phyloP scores from a whole-genome alignment of 805 yeast species.

The Yarrowia sp. region DNA sequence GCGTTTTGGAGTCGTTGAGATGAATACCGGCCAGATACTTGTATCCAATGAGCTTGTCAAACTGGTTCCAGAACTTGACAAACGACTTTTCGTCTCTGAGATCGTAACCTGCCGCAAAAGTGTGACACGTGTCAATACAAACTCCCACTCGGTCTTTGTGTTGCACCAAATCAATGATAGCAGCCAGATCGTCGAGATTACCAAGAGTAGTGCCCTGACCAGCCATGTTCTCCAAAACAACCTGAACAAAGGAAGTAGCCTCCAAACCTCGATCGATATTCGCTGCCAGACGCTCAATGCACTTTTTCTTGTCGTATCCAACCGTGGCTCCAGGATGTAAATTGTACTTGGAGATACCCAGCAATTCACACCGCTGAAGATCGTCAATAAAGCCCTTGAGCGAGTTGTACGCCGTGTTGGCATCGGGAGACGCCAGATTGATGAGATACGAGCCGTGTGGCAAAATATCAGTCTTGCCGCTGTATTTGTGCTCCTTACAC shows the following conservation, averaged over 20 bases:
- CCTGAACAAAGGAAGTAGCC: slow-evolving; percentile 73
- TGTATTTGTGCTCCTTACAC: slow-evolving; percentile 48
- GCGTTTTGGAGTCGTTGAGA: slow-evolving; percentile 92
- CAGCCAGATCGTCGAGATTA: slow-evolving; percentile 65
- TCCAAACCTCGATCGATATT: slow-evolving; percentile 75
- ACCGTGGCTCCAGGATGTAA: slow-evolving; percentile 85
- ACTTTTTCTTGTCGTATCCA: slow-evolving; percentile 62
- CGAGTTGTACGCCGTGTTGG: slow-evolving; percentile 71
- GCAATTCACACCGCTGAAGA: slow-evolving; percentile 75
- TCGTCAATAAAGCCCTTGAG: slow-evolving; percentile 81
- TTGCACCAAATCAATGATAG: slow-evolving; percentile 73
- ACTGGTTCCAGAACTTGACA: slow-evolving; percentile 67
- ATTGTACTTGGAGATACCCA: slow-evolving; percentile 82
- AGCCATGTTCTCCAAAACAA: slow-evolving; percentile 96
- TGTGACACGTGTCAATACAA: slow-evolving; percentile 93
- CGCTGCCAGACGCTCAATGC: slow-evolving; percentile 66
- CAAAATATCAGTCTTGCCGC: slow-evolving; percentile 52
- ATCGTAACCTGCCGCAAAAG: slow-evolving; percentile 96
- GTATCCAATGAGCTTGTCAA: slow-evolving; percentile 70
- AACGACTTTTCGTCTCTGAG: slow-evolving; percentile 57
- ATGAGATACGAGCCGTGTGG: slow-evolving; percentile 96
- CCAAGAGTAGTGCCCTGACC: slow-evolving; percentile 94
- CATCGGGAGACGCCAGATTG: slow-evolving; percentile 87
- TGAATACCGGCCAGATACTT: slow-evolving; percentile 78
- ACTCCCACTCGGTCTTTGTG: slow-evolving; percentile 87